Conservation (phyloP, 2,329 filamentous ascomycete species). For the Periconia sp. region DNA sequence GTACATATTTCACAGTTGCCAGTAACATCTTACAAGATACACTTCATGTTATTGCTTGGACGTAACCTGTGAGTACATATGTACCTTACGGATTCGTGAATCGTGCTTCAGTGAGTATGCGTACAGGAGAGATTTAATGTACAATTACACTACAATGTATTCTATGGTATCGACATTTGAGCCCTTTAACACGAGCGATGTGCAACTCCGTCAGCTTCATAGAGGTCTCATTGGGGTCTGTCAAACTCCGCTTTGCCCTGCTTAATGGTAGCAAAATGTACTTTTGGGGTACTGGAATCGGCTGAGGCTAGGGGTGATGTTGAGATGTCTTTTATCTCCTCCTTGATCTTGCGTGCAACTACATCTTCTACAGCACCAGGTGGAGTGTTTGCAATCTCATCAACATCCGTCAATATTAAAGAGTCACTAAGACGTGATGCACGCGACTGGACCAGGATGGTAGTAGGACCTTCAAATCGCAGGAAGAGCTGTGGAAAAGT, state of each 20-base stretch:
- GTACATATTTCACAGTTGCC: too few relatives aligned
- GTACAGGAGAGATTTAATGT: neutral
- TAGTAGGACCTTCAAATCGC: slow-evolving; percentile 83
- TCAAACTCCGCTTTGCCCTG: slow-evolving; percentile 32
- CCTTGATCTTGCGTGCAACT: slow-evolving; percentile 34
- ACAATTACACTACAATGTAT: slow-evolving; percentile 9
- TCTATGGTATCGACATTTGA: neutral
- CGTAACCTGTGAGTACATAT: neutral
- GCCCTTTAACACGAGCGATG: neutral
- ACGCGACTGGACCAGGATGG: slow-evolving; percentile 85
- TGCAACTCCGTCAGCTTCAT: neutral
- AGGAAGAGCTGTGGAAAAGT: slow-evolving; percentile 66
- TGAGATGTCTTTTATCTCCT: slow-evolving; percentile 38
- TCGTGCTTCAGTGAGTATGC: neutral
- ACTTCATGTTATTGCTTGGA: neutral
- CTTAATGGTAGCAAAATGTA: slow-evolving; percentile 29
- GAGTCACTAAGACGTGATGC: slow-evolving; percentile 77
- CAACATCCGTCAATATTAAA: slow-evolving; percentile 75
- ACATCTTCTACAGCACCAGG: slow-evolving; percentile 69
- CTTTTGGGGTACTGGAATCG: slow-evolving; percentile 13
- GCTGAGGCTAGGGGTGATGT: slow-evolving; percentile 14
- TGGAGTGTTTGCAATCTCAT: slow-evolving; percentile 84
- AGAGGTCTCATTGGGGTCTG: slow-evolving; percentile 1
- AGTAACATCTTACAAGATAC: neutral
- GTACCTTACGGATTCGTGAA: neutral